These are phyloP conservation scores for Penicillium chermesinum DNA, from an alignment of 495 filamentous ascomycete genomes.

Conservation along the genomic window DNA sequence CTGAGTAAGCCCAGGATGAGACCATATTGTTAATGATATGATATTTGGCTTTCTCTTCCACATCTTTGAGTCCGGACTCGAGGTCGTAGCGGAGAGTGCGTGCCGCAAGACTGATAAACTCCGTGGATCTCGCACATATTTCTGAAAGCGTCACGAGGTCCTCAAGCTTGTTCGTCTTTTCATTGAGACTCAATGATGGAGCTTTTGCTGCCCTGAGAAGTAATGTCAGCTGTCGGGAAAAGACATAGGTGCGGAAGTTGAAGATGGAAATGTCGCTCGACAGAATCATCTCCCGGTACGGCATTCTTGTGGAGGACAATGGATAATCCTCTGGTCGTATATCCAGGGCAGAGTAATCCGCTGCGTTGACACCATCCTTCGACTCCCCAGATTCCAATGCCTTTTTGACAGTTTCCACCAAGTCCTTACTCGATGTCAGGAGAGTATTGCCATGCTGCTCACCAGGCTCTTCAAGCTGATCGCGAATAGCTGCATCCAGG, in stretches of 20 bases:
- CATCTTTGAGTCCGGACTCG: conserved; percentile 31
- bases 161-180: conserved; percentile 52
- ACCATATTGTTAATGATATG: conserved; percentile 76
- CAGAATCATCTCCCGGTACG: conserved; percentile 87
- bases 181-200: conserved; percentile 25
- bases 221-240: conserved; percentile 79
- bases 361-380: conserved; percentile 12
- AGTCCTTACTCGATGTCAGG: conserved; percentile 62
- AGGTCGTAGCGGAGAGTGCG: conserved; percentile 76
- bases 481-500: conserved; percentile 72
- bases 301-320: conserved; percentile 67
- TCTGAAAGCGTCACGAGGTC: conserved; percentile 73
- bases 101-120: conserved; percentile 74
- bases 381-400: conserved; percentile 26
- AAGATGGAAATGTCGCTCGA: conserved; percentile 97
- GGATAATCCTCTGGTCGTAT: conserved; percentile 43
- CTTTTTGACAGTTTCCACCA: conserved; percentile 53
- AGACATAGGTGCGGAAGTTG: conserved; percentile 93
- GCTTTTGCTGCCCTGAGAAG: conserved; percentile 78
- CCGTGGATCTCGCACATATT: conserved; percentile 68
- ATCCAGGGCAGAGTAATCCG: conserved; percentile 22
- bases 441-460: conserved; percentile 63
- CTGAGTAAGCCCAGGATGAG: conserved; percentile 77
- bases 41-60: conserved; percentile 27
- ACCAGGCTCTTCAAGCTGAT: conserved; percentile 54